phyloP scores from a whole-genome alignment of 345 rosid species.

The Cochlearia excelsa region DNA sequence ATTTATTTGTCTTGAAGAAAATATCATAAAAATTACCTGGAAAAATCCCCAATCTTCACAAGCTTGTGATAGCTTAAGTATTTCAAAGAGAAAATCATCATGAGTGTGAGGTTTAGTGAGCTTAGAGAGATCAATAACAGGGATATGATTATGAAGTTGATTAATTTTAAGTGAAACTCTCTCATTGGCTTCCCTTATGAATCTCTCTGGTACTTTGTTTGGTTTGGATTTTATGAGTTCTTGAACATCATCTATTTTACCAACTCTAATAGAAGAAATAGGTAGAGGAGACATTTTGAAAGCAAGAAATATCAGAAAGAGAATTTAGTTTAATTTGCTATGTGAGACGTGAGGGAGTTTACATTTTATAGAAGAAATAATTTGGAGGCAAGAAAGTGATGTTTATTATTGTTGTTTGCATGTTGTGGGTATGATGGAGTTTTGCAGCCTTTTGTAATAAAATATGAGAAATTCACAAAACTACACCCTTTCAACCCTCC shows the following conservation, averaged over 20 bases:
- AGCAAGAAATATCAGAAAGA: not conserved
- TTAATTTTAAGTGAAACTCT: conserved; percentile 40
- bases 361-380: no score
- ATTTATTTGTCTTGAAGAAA: not conserved
- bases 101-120: conserved; percentile 41
- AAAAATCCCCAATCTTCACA: conserved; percentile 95
- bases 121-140: conserved; percentile 65
- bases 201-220: conserved; percentile 65
- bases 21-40: conserved; percentile 48
- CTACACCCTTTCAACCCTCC: no score
- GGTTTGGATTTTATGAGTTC: conserved; percentile 67
- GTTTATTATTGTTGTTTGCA: no score
- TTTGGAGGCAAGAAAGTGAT: no score
- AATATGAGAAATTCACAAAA: no score
- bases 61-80: conserved; percentile 55
- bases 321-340: not conserved
- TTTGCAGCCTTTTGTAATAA: no score
- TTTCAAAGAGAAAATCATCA: conserved; percentile 41
- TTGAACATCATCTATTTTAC: conserved; percentile 86
- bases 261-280: conserved; percentile 53
- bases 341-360: conserved; percentile 28
- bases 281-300: conserved; percentile 64
- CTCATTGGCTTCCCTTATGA: conserved; percentile 57
- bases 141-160: conserved; percentile 41
- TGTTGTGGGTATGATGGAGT: no score